Evolutionary conservation across 495 filamentous ascomycete genomes (phyloP).

Genomic region (Trypethelium eluteriae): DNA sequence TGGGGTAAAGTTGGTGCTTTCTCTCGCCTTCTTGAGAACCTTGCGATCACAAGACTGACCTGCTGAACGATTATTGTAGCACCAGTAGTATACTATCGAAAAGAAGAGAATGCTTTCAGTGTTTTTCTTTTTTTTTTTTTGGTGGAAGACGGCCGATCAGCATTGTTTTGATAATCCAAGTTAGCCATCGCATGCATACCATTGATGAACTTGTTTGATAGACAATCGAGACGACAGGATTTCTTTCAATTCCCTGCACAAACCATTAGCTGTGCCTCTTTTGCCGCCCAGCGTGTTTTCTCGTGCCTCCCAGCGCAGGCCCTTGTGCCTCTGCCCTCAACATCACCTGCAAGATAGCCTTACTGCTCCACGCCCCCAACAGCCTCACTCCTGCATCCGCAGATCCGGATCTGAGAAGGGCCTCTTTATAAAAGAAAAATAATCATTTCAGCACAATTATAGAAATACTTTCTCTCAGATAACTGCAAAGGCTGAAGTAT

Average conservation of each 20-base stretch:
- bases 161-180: not conserved
- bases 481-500: not conserved
- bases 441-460: not conserved
- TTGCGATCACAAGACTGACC: not conserved
- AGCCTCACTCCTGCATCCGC: not conserved
- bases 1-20: not conserved
- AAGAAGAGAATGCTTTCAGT: not conserved
- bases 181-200: not conserved
- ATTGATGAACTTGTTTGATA: not conserved
- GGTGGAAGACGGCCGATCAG: not conserved
- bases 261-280: not conserved
- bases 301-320: no score
- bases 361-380: not conserved
- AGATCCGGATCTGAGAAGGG: not conserved
- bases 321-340: not conserved
- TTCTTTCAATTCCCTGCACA: not conserved
- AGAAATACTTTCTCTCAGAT: not conserved
- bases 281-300: not conserved
- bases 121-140: not conserved
- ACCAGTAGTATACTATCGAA: not conserved
- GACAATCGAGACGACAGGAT: not conserved
- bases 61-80: not conserved
- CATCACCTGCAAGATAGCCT: slow-evolving; percentile 4
- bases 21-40: not conserved
- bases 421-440: not conserved